Evolutionary conservation across 2,329 filamentous ascomycete species (phyloP).

Genomic region (Hypoxylon sp.): DNA sequence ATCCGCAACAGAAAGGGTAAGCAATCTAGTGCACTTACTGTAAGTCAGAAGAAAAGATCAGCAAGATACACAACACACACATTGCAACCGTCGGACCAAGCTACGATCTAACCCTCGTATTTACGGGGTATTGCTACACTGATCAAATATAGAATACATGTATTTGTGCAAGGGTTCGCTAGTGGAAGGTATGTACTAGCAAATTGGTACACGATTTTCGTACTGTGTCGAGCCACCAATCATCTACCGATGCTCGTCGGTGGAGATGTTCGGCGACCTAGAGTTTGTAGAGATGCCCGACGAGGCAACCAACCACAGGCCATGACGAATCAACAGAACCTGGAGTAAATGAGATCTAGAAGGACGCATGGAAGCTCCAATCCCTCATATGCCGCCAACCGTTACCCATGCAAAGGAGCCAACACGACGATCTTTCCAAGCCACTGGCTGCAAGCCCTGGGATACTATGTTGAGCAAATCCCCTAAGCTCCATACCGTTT

Average conservation of each 20-base stretch:
- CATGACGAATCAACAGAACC: conserved; percentile 26
- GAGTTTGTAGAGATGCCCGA: conserved; percentile 42
- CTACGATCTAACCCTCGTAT: conserved; percentile 28
- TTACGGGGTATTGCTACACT: conserved; percentile 28
- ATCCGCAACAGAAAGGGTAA: conserved; percentile 12
- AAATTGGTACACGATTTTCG: conserved; percentile 30
- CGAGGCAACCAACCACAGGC: conserved; percentile 45
- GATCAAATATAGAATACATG: conserved; percentile 35
- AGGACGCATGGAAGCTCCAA: conserved; percentile 45
- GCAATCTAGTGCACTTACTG: neutral
- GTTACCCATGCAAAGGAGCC: conserved; percentile 24
- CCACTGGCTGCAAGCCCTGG: conserved; percentile 15
- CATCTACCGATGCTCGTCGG: conserved; percentile 27
- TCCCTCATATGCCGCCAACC: conserved; percentile 32
- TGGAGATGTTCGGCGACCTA: conserved; percentile 42
- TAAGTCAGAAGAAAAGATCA: conserved; percentile 24
- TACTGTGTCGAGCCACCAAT: conserved; percentile 31
- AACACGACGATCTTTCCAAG: conserved; percentile 39
- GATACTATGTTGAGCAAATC: neutral
- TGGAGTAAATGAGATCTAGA: conserved; percentile 41
- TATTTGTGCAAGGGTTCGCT: conserved; percentile 40
- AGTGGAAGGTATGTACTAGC: conserved; percentile 31
- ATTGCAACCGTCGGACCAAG: conserved; percentile 10
- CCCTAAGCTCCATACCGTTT: neutral
- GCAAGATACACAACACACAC: conserved; percentile 27